A percentile compares a stretch with the other conserved stretches of the same genome.
These are phyloP conservation scores for Tylopilus sp. DNA, from an alignment of 768 basidiomycete genomes.

Conservation along the genomic window DNA sequence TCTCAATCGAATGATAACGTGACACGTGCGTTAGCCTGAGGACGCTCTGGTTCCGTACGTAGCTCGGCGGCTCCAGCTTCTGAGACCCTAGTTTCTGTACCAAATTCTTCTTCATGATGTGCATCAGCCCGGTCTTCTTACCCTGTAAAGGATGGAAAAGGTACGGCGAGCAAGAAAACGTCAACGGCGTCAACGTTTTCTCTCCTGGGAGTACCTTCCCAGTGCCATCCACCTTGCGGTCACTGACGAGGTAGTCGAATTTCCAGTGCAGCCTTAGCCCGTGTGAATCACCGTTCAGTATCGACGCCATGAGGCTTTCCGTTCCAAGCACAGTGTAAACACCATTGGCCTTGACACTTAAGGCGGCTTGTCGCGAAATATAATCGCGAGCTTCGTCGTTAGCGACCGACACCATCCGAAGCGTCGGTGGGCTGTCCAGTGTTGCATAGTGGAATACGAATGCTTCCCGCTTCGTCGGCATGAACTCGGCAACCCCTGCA, in stretches of 20 bases:
- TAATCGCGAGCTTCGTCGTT: constrained; percentile 70
- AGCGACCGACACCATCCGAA: constrained; percentile 65
- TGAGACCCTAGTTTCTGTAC: constrained; percentile 62
- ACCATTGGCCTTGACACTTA: constrained; percentile 66
- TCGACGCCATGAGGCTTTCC: constrained; percentile 40
- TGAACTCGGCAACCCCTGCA: constrained; percentile 59
- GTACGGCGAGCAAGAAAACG: constrained; percentile 71
- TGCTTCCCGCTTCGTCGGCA: constrained; percentile 51
- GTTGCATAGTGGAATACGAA: constrained; percentile 73
- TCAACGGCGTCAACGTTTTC: constrained; percentile 67
- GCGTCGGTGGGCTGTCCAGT: constrained; percentile 62
- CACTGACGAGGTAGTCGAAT: constrained; percentile 75
- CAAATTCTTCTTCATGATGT: constrained; percentile 68
- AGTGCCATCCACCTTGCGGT: constrained; percentile 45
- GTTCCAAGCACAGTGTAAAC: constrained; percentile 71
- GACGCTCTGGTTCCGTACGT: constrained; percentile 6
- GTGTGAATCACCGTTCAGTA: constrained; percentile 15
- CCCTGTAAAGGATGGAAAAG: constrained; percentile 58
- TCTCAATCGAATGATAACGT: background rate
- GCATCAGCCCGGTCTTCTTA: constrained; percentile 63
- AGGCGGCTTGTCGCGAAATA: constrained; percentile 69
- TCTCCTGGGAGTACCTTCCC: constrained; percentile 58
- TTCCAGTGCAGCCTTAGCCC: constrained; percentile 59
- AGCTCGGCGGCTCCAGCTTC: constrained; percentile 47
- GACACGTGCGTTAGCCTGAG: constrained; percentile 4